A percentile compares a stretch with the other conserved stretches of the same genome.
These are phyloP conservation scores for Nicotiana otophora DNA, from an alignment of 257 asterid species.

Conservation along the genomic window DNA sequence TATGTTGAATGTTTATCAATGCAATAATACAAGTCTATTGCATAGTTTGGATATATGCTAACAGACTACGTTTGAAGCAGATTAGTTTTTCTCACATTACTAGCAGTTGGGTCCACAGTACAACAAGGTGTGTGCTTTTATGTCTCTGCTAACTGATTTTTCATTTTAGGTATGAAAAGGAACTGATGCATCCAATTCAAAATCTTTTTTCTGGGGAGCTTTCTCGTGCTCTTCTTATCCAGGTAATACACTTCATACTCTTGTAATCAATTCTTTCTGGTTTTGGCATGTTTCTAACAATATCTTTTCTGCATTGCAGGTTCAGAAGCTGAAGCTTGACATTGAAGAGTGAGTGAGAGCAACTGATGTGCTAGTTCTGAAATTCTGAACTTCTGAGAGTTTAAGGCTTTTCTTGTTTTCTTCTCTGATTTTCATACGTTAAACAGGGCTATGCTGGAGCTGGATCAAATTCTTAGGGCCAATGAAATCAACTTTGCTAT, in stretches of 20 bases:
- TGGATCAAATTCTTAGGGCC: constrained; percentile 97
- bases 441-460: constrained; percentile 98
- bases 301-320: constrained; percentile 36
- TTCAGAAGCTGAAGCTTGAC: constrained; percentile 97
- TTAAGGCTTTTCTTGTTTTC: not conserved
- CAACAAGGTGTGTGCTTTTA: constrained; percentile 10
- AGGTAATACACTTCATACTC: constrained; percentile 42
- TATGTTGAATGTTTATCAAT: not conserved
- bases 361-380: constrained; percentile 15
- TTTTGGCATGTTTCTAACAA: constrained; percentile 26
- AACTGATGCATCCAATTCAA: constrained; percentile 88
- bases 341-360: constrained; percentile 79
- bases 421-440: constrained; percentile 18
- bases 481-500: constrained; percentile 97
- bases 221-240: constrained; percentile 86
- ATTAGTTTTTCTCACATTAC: not conserved
- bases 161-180: constrained; percentile 75
- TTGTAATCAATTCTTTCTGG: constrained; percentile 10
- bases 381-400: constrained; percentile 10
- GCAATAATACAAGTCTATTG: not conserved
- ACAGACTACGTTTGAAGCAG: not conserved
- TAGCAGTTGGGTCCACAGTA: not conserved
- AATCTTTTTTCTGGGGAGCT: constrained; percentile 95
- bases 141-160: constrained; percentile 12
- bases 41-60: not conserved